phyloP scores from a whole-genome alignment of 495 filamentous ascomycete species.

The Aspergillus diversus region DNA sequence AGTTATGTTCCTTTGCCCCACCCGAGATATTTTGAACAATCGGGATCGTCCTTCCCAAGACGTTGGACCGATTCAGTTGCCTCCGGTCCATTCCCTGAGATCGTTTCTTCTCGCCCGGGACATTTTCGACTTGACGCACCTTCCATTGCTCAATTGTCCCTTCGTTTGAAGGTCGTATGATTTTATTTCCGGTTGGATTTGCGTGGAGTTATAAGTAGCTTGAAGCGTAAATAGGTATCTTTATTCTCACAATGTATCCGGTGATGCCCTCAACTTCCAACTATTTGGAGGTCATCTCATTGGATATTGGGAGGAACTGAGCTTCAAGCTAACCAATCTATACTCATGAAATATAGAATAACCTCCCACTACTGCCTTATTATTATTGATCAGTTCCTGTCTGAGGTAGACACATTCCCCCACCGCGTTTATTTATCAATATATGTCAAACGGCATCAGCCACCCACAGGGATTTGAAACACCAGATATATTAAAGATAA shows the following conservation, averaged over 20 bases:
- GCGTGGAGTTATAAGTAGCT: too few species aligned
- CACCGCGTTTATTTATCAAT: conserved; percentile 4
- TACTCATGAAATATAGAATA: too few species aligned
- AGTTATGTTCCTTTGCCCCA: conserved; percentile 3
- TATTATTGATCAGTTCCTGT: too few species aligned
- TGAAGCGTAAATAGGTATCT: too few species aligned
- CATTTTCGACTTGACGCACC: neutral
- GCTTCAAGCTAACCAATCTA: too few species aligned
- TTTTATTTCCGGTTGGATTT: too few species aligned
- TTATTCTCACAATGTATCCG: too few species aligned
- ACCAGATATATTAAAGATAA: neutral
- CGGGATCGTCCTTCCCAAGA: conserved; percentile 16
- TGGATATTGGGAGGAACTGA: too few species aligned
- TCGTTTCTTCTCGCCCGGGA: neutral
- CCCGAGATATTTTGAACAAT: conserved; percentile 18
- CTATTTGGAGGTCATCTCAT: too few species aligned
- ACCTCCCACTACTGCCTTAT: too few species aligned
- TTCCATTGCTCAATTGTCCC: neutral
- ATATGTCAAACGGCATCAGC: conserved; percentile 5
- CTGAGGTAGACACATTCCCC: neutral
- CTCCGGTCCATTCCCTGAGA: conserved; percentile 3
- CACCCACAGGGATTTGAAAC: neutral
- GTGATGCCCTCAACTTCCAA: too few species aligned
- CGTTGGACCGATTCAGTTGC: conserved; percentile 10
- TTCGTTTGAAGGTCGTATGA: neutral